phyloP scores from a whole-genome alignment of 2,329 filamentous ascomycete species.

The Neofusicoccum ribis region DNA sequence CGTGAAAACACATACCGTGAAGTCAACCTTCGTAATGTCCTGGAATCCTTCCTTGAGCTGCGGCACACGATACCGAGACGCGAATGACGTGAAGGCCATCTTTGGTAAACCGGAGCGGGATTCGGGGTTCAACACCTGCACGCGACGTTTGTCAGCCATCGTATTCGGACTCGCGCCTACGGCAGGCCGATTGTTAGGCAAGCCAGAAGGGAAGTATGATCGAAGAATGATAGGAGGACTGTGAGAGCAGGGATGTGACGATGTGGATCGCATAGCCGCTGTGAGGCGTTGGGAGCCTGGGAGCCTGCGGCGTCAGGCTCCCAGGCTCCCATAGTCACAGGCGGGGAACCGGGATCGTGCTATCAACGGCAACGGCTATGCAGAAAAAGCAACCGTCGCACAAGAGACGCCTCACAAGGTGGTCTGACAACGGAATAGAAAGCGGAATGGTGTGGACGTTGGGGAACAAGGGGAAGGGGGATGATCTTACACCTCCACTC shows the following conservation, averaged over 20 bases:
- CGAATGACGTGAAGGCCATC: conserved; percentile 77
- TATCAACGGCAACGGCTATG: neutral
- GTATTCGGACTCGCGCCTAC: neutral
- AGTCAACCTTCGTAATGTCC: conserved; percentile 74
- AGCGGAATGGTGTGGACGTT: neutral
- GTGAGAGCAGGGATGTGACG: neutral
- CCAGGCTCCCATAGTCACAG: conserved; percentile 32
- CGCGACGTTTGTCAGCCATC: neutral
- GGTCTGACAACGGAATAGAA: conserved; percentile 14
- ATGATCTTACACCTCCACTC: conserved; percentile 37
- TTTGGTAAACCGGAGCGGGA: conserved; percentile 70
- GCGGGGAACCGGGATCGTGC: neutral
- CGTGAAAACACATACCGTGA: conserved; percentile 52
- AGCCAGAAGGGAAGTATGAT: neutral
- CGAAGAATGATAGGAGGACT: neutral
- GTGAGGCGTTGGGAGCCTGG: neutral
- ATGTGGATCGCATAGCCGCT: neutral
- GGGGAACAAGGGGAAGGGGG: conserved; percentile 20
- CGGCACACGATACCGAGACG: conserved; percentile 71
- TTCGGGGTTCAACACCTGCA: conserved; percentile 74
- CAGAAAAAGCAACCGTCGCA: neutral
- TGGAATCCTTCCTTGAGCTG: conserved; percentile 75
- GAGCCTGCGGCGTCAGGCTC: conserved; percentile 1
- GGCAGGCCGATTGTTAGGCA: neutral
- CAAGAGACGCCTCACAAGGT: conserved; percentile 1